These are phyloP conservation scores for Rhodotorula sp. DNA, from an alignment of 1,284 basidiomycete genomes.

Conservation along the genomic window DNA sequence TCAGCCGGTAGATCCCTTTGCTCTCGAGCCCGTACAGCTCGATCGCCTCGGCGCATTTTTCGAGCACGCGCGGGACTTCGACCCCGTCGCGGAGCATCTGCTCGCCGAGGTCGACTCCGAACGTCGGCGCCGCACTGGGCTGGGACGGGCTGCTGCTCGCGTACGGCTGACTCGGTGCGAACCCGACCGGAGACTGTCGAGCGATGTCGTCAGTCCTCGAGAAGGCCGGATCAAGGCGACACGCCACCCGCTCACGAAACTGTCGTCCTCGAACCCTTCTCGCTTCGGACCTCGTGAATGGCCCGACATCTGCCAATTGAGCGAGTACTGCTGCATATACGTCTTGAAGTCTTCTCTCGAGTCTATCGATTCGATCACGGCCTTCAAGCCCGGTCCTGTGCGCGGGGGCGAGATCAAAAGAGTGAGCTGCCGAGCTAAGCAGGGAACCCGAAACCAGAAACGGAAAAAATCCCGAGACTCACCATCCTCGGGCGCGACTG, in stretches of 20 bases:
- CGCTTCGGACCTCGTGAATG: conserved; percentile 48
- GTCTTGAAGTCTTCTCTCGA: conserved; percentile 90
- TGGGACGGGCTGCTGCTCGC: too few relatives aligned
- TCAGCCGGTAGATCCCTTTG: conserved; percentile 91
- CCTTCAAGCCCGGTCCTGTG: conserved; percentile 70
- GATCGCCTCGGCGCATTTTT: conserved; percentile 87
- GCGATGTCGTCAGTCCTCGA: too few relatives aligned
- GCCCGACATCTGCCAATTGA: conserved; percentile 66
- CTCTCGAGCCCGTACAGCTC: conserved; percentile 81
- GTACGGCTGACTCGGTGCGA: too few relatives aligned
- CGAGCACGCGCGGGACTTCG: conserved; percentile 83
- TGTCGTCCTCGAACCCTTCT: conserved; percentile 50
- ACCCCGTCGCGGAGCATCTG: conserved; percentile 86
- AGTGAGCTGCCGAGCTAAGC: too few relatives aligned
- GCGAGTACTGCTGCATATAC: conserved; percentile 95
- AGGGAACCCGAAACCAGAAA: too few relatives aligned
- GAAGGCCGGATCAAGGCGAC: too few relatives aligned
- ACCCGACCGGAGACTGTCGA: too few relatives aligned
- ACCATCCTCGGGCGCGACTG: conserved; percentile 61
- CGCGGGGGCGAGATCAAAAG: too few relatives aligned
- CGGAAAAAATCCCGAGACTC: background rate
- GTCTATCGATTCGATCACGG: conserved; percentile 86
- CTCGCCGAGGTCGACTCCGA: conserved; percentile 85
- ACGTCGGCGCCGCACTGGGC: conserved; percentile 59
- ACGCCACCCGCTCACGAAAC: conserved; percentile 42